Evolutionary conservation across 163 green algal genomes (phyloP).

Genomic region (Dunaliella salina): DNA sequence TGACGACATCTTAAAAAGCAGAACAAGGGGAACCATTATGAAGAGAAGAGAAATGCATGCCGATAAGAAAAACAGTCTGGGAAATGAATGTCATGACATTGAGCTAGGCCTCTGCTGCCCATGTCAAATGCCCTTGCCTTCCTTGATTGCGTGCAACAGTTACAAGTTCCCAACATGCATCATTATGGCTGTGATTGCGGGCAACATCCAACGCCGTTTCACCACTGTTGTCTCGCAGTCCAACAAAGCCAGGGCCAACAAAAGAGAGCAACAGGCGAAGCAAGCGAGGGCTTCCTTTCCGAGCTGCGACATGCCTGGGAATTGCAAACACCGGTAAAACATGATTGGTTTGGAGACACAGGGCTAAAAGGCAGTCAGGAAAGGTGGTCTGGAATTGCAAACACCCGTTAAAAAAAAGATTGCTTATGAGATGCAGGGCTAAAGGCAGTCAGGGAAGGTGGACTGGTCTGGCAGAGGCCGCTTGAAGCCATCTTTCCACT

Average conservation of each 20-base stretch:
- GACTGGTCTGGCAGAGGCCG: background rate
- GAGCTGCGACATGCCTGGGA: slow-evolving; percentile 54
- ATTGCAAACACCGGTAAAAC: background rate
- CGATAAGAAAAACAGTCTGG: no score
- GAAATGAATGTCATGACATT: no score
- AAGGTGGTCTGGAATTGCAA: background rate
- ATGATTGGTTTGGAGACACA: background rate
- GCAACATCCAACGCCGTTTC: slow-evolving; percentile 57
- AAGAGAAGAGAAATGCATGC: no score
- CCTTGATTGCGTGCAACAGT: background rate
- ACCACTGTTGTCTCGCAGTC: slow-evolving; percentile 41
- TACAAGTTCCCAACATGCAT: slow-evolving; percentile 7
- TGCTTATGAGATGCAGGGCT: background rate
- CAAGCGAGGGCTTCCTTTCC: slow-evolving; percentile 52
- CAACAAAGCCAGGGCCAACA: slow-evolving; percentile 19
- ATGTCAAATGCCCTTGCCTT: background rate
- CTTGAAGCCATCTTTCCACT: no score
- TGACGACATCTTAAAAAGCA: no score
- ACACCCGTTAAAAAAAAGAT: background rate
- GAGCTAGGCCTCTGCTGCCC: no score
- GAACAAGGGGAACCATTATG: no score
- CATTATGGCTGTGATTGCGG: slow-evolving; percentile 35
- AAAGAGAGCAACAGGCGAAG: slow-evolving; percentile 49
- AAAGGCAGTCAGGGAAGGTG: background rate
- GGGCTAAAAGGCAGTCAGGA: background rate